Evolutionary conservation across 352 stramenopile genomes (phyloP).

Genomic region (Globisporangium cederbergense): DNA sequence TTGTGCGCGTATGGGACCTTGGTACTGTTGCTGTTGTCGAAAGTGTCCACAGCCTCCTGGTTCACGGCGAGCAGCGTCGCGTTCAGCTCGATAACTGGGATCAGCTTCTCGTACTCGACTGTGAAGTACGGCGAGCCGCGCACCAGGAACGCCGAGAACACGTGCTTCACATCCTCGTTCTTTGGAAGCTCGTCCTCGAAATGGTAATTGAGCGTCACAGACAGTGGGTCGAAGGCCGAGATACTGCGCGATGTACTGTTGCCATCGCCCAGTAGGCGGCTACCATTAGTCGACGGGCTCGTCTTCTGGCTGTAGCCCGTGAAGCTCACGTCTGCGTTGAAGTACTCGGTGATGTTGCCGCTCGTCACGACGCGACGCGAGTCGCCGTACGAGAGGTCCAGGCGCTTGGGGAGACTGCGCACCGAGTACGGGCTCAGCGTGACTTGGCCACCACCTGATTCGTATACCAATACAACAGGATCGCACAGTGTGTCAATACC

Average conservation of each 20-base stretch:
- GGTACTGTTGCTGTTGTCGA: conserved; percentile 18
- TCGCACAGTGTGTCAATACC: background rate
- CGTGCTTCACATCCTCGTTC: conserved; percentile 24
- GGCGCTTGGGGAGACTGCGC: conserved; percentile 52
- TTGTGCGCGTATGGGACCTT: conserved; percentile 29
- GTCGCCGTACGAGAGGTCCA: conserved; percentile 85
- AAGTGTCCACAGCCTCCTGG: conserved; percentile 27
- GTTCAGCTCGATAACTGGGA: conserved; percentile 74
- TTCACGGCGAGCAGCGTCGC: conserved; percentile 59
- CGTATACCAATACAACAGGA: background rate
- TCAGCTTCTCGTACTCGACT: conserved; percentile 65
- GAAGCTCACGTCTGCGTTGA: conserved; percentile 74
- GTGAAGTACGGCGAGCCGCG: conserved; percentile 79
- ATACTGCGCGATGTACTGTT: conserved; percentile 67
- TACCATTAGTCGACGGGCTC: conserved; percentile 16
- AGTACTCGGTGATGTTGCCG: conserved; percentile 71
- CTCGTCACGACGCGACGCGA: conserved; percentile 60
- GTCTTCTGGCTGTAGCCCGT: conserved; percentile 51
- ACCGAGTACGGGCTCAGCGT: conserved; percentile 85
- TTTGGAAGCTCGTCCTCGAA: conserved; percentile 28
- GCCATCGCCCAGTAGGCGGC: conserved; percentile 46
- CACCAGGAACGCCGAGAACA: conserved; percentile 34
- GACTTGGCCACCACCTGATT: conserved; percentile 49
- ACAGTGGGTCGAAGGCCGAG: conserved; percentile 63
- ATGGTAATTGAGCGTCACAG: conserved; percentile 60